phyloP scores from a whole-genome alignment of 768 basidiomycete species.

The Serendipita sp. region DNA sequence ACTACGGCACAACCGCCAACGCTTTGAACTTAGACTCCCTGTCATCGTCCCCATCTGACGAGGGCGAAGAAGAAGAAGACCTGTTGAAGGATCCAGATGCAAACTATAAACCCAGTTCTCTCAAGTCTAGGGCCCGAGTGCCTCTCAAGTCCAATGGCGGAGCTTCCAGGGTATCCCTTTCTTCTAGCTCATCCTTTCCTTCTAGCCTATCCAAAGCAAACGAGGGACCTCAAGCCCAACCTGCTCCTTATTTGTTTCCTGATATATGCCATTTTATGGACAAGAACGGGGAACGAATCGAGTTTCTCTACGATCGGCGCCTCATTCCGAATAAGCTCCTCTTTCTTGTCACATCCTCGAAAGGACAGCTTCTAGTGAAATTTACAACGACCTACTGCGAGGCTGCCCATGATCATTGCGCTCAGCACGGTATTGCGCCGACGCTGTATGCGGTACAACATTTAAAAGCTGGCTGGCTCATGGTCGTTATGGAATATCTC shows the following conservation, averaged over 20 bases:
- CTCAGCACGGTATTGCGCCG: too few relatives aligned
- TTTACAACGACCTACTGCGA: too few relatives aligned
- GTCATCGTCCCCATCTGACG: not conserved
- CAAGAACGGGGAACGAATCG: too few relatives aligned
- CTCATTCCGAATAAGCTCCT: too few relatives aligned
- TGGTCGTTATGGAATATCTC: not conserved
- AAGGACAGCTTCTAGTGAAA: too few relatives aligned
- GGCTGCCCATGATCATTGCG: too few relatives aligned
- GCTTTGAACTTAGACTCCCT: not conserved
- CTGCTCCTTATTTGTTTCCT: too few relatives aligned
- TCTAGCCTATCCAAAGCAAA: too few relatives aligned
- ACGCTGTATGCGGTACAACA: not conserved
- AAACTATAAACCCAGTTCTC: not conserved
- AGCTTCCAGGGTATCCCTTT: conserved; percentile 11
- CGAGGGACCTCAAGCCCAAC: too few relatives aligned
- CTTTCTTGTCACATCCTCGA: too few relatives aligned
- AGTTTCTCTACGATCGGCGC: too few relatives aligned
- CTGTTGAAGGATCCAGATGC: not conserved
- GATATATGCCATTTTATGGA: too few relatives aligned
- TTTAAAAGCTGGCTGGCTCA: not conserved
- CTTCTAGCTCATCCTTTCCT: not conserved
- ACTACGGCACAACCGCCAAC: not conserved
- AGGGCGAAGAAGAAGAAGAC: not conserved
- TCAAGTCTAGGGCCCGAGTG: not conserved
- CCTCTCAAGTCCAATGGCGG: not conserved